Evolutionary conservation across 176 grass and related monocot species (phyloP).

Genomic region (Cenchrus fungigraminus): DNA sequence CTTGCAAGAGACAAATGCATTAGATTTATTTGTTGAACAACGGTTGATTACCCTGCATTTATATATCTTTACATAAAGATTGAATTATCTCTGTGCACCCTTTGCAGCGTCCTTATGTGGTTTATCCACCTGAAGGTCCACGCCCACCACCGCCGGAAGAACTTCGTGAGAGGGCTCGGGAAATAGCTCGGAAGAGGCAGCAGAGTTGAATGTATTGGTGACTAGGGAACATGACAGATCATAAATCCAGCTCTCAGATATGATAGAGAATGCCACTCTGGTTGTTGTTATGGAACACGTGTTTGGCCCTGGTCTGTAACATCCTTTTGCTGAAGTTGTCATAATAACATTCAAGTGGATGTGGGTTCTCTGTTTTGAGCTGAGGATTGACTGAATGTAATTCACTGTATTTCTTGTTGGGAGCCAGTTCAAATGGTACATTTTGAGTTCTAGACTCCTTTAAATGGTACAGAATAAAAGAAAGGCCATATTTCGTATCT

Average conservation of each 20-base stretch:
- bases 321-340: background rate
- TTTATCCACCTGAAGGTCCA: slow-evolving; percentile 85
- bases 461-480: background rate
- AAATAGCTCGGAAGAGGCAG: slow-evolving; percentile 73
- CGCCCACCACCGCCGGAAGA: slow-evolving; percentile 82
- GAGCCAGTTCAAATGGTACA: background rate
- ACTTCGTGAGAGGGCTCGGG: slow-evolving; percentile 81
- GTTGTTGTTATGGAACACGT: background rate
- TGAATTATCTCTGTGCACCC: background rate
- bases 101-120: slow-evolving; percentile 83
- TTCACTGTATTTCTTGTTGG: background rate
- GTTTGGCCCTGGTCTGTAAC: background rate
- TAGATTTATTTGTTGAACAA: background rate
- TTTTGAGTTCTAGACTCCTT: background rate
- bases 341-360: background rate
- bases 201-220: slow-evolving; percentile 8
- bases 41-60: background rate
- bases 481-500: background rate
- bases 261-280: background rate
- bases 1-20: background rate
- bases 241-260: slow-evolving; percentile 7
- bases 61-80: background rate
- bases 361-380: background rate
- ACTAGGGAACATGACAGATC: background rate
- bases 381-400: background rate